Conservation (phyloP, 805 yeast species). For the Kluyveromyces siamensis region DNA sequence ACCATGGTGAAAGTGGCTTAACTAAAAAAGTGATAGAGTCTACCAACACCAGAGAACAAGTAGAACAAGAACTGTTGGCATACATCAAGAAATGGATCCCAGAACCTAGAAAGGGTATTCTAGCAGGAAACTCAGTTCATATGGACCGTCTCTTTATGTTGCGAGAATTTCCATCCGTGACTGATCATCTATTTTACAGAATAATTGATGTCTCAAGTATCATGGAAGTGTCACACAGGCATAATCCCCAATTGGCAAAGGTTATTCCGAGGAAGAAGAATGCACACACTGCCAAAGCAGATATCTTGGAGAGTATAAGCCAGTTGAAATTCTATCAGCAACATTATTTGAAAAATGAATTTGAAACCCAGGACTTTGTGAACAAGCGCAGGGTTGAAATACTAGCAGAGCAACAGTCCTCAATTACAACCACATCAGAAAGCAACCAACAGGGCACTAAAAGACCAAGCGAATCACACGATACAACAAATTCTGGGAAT, state of each 20-base stretch:
- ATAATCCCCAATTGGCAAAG: slow-evolving; percentile 54
- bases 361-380: slow-evolving; percentile 9
- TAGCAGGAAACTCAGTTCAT: slow-evolving; percentile 91
- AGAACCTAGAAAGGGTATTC: slow-evolving; percentile 46
- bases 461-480: background rate
- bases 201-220: slow-evolving; percentile 84
- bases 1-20: slow-evolving; percentile 74
- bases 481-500: background rate
- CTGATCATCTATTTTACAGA: slow-evolving; percentile 60
- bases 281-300: slow-evolving; percentile 81
- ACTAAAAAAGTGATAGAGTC: slow-evolving; percentile 58
- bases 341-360: slow-evolving; percentile 41
- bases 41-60: slow-evolving; percentile 44
- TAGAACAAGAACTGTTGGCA: slow-evolving; percentile 52
- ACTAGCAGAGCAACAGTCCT: background rate
- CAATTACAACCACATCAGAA: background rate
- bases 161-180: slow-evolving; percentile 70
- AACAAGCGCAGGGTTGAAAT: slow-evolving; percentile 3
- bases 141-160: slow-evolving; percentile 82
- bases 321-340: slow-evolving; percentile 74
- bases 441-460: background rate
- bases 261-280: slow-evolving; percentile 53
- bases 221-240: slow-evolving; percentile 72
- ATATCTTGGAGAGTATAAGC: slow-evolving; percentile 79
- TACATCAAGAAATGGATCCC: slow-evolving; percentile 53